Percentiles rank a stretch among this genome's conserved stretches.
Evolutionary conservation across 2,329 filamentous ascomycete species (phyloP).

Genomic region (Ophiostoma sp.): DNA sequence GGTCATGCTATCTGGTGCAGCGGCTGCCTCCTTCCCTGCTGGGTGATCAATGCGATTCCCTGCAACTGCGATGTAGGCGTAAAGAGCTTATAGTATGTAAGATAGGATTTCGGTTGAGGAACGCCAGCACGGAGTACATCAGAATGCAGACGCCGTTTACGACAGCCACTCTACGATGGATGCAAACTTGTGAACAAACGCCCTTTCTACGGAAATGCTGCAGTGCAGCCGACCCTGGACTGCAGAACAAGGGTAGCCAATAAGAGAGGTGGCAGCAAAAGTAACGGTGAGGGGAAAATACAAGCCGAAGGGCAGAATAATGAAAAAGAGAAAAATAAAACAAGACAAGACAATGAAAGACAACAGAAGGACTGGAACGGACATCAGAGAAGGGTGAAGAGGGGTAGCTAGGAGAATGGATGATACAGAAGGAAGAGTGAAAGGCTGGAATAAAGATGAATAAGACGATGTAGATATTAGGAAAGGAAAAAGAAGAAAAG

Average conservation of each 20-base stretch:
- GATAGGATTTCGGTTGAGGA: not conserved
- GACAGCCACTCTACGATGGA: not conserved
- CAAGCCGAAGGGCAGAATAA: not conserved
- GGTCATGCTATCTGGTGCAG: not conserved
- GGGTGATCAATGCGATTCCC: not conserved
- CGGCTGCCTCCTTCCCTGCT: not conserved
- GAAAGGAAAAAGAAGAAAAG: not conserved
- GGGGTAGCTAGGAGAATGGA: not conserved
- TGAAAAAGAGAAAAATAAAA: not conserved
- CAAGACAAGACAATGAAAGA: not conserved
- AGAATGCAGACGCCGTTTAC: not conserved
- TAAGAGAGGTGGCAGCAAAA: not conserved
- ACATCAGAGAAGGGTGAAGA: not conserved
- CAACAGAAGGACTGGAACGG: not conserved
- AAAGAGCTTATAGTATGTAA: not conserved
- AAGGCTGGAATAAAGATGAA: too few species aligned
- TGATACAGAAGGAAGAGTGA: not conserved
- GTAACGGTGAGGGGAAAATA: not conserved
- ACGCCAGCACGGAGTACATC: too few species aligned
- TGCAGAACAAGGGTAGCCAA: not conserved
- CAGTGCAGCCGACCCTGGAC: not conserved
- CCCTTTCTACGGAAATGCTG: not conserved
- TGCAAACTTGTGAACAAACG: not conserved
- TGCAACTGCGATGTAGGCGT: not conserved
- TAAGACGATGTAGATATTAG: not conserved